Conservation (phyloP, 495 filamentous ascomycete species). For the Aspergillus indologenus region DNA sequence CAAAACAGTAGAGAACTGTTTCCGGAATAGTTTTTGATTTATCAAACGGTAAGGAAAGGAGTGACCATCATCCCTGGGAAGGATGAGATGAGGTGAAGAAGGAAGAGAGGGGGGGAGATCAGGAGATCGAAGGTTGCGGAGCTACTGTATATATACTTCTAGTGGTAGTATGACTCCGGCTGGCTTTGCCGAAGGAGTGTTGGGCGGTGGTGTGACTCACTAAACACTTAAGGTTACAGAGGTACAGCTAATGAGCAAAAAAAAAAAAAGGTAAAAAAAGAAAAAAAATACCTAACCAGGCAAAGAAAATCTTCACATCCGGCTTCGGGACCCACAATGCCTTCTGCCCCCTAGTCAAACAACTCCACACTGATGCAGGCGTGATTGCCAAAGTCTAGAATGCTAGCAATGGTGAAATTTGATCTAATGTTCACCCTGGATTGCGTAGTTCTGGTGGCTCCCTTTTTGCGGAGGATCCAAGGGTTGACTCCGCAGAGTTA, state of each 20-base stretch:
- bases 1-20: not conserved
- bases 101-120: conserved; percentile 14
- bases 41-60: conserved; percentile 30
- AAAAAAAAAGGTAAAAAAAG: conserved; percentile 7
- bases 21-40: conserved; percentile 9
- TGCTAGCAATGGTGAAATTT: conserved; percentile 21
- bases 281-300: not conserved
- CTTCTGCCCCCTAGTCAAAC: conserved; percentile 7
- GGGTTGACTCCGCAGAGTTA: conserved; percentile 9
- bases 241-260: conserved; percentile 6
- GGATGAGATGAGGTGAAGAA: conserved; percentile 43
- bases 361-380: conserved; percentile 21
- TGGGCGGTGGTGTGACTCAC: conserved; percentile 29
- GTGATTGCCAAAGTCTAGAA: conserved; percentile 22
- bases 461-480: not conserved
- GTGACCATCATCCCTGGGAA: conserved; percentile 45
- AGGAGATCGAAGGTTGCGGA: not conserved
- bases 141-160: conserved; percentile 17
- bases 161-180: conserved; percentile 6
- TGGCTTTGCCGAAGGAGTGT: conserved; percentile 14
- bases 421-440: conserved; percentile 17
- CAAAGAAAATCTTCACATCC: conserved; percentile 9
- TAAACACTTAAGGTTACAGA: conserved; percentile 16
- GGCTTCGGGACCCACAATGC: conserved; percentile 16
- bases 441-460: conserved; percentile 18